phyloP scores from a whole-genome alignment of 1,284 basidiomycete genomes.

The Gastroboletus turbinatus region DNA sequence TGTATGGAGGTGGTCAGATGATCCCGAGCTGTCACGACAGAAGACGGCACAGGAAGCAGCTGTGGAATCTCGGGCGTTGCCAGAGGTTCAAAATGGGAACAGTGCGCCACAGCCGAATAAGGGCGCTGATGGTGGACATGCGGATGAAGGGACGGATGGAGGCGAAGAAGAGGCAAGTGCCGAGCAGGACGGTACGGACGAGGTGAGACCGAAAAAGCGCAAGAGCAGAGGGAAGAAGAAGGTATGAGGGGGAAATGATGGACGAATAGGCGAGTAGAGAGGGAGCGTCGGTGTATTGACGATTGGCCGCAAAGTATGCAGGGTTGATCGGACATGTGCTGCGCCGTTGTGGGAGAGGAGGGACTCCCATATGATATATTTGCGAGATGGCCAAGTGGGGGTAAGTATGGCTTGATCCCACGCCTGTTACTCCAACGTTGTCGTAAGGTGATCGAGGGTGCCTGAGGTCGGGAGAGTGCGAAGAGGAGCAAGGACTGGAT shows the following conservation, averaged over 20 bases:
- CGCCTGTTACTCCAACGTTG: slow-evolving; percentile 8
- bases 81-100: slow-evolving; percentile 16
- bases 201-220: slow-evolving; percentile 19
- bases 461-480: slow-evolving; percentile 11
- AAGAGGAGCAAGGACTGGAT: background rate
- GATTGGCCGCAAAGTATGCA: background rate
- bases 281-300: background rate
- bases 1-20: slow-evolving; percentile 67
- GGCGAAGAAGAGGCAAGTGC: slow-evolving; percentile 14
- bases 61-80: slow-evolving; percentile 15
- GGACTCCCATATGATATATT: background rate
- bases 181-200: slow-evolving; percentile 5
- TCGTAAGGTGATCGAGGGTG: slow-evolving; percentile 19
- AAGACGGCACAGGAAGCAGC: slow-evolving; percentile 10
- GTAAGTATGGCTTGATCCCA: slow-evolving; percentile 15
- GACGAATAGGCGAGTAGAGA: background rate
- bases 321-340: slow-evolving; percentile 13
- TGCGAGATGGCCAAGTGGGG: slow-evolving; percentile 2
- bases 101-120: slow-evolving; percentile 17
- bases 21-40: slow-evolving; percentile 30
- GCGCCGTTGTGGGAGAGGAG: background rate
- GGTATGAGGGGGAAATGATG: slow-evolving; percentile 2
- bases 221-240: slow-evolving; percentile 25
- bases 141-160: slow-evolving; percentile 11
- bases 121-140: slow-evolving; percentile 14